Evolutionary conservation across 192 early-diverging fungal genomes (phyloP).

Genomic region (Entophlyctis luteolus): DNA sequence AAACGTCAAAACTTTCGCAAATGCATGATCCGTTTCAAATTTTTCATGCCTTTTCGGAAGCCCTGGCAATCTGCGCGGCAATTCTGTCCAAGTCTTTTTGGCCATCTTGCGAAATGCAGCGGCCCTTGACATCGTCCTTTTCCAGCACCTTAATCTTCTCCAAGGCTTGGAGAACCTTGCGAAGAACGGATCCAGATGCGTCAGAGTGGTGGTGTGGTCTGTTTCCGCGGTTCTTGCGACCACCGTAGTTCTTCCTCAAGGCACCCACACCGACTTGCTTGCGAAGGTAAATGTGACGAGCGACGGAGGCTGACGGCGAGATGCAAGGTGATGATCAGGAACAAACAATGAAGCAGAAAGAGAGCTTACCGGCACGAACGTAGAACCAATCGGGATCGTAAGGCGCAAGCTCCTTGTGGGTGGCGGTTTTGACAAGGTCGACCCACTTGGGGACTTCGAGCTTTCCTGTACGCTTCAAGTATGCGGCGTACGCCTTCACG

Average conservation of each 20-base stretch:
- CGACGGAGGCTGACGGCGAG: conserved; percentile 62
- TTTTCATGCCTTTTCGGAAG: conserved; percentile 17
- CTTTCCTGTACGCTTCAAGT: conserved; percentile 98
- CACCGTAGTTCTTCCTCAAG: conserved; percentile 90
- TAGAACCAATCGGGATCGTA: conserved; percentile 99
- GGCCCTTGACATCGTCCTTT: conserved; percentile 88
- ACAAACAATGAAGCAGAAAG: too few relatives aligned
- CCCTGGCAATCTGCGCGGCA: conserved; percentile 24
- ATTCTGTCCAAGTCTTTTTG: conserved; percentile 96
- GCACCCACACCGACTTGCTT: conserved; percentile 91
- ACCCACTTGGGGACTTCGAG: conserved; percentile 98
- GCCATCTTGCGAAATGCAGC: conserved; percentile 90
- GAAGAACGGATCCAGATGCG: conserved; percentile 85
- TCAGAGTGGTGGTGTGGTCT: conserved; percentile 87
- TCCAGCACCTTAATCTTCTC: conserved; percentile 98
- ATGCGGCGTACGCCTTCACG: conserved; percentile 96
- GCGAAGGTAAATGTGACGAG: conserved; percentile 98
- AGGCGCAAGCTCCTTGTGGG: conserved; percentile 95
- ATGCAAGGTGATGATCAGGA: too few relatives aligned
- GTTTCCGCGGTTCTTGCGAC: conserved; percentile 84
- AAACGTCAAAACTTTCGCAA: too few relatives aligned
- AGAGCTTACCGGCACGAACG: conserved; percentile 77
- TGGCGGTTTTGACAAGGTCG: conserved; percentile 97
- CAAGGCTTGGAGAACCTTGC: conserved; percentile 96
- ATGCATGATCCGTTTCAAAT: too few relatives aligned